Percentiles rank a stretch among this genome's conserved stretches.
These are phyloP conservation scores for Circinella umbellata DNA, from an alignment of 371 early-diverging fungal genomes.

Conservation along the genomic window DNA sequence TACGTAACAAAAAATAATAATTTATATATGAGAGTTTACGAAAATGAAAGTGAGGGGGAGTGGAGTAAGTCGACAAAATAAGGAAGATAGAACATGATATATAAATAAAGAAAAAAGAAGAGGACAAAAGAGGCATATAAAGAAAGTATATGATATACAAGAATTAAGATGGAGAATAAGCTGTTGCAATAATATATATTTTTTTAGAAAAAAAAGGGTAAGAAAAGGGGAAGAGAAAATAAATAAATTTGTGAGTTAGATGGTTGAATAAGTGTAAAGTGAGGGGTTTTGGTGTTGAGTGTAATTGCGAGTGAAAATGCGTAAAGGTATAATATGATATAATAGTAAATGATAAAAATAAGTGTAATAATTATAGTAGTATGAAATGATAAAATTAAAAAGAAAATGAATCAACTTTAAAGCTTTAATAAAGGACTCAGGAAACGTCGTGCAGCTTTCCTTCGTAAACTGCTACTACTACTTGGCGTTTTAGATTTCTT, in stretches of 20 bases:
- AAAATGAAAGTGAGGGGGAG: conserved; percentile 1
- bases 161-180: not conserved
- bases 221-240: not conserved
- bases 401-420: not conserved
- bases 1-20: not conserved
- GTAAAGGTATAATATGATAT: conserved; percentile 13
- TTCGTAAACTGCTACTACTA: conserved; percentile 27
- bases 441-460: conserved; percentile 30
- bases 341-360: no score
- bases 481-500: conserved; percentile 17
- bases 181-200: no score
- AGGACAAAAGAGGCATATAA: not conserved
- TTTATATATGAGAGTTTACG: not conserved
- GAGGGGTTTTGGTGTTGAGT: no score
- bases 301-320: not conserved
- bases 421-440: conserved; percentile 33
- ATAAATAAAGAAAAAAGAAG: not conserved
- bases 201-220: not conserved
- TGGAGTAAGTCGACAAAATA: not conserved
- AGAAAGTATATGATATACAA: conserved; percentile 6
- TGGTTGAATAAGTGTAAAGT: not conserved
- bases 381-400: not conserved
- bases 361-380: no score
- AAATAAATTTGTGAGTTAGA: not conserved
- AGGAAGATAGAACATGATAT: not conserved